Conservation (phyloP, 441 rosid species). For the Gossypium aridum region DNA sequence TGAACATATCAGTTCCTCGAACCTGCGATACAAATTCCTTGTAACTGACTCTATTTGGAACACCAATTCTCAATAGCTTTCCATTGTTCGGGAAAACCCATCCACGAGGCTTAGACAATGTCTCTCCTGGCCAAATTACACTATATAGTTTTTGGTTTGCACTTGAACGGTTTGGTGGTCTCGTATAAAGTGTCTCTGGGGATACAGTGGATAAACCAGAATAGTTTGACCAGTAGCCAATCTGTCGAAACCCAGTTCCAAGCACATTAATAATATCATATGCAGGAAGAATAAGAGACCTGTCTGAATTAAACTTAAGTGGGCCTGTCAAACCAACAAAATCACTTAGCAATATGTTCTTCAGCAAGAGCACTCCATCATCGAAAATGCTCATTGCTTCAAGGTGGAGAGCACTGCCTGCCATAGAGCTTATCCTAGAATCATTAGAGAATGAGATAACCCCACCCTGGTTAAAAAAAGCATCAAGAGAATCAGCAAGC, state of each 20-base stretch:
- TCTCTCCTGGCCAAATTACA: slow-evolving; percentile 92
- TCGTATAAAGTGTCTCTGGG: slow-evolving; percentile 53
- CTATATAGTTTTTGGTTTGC: slow-evolving; percentile 40
- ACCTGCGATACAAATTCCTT: slow-evolving; percentile 63
- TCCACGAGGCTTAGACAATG: slow-evolving; percentile 63
- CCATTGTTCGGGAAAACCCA: slow-evolving; percentile 90
- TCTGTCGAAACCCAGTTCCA: slow-evolving; percentile 65
- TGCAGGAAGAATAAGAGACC: slow-evolving; percentile 53
- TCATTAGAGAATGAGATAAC: slow-evolving; percentile 65
- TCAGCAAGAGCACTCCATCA: slow-evolving; percentile 47
- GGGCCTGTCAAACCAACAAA: slow-evolving; percentile 73
- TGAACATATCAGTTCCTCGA: slow-evolving; percentile 49
- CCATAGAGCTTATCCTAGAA: slow-evolving; percentile 37
- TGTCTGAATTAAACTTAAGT: slow-evolving; percentile 47
- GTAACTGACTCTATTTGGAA: slow-evolving; percentile 66
- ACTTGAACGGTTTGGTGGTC: slow-evolving; percentile 49
- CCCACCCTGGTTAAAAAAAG: slow-evolving; percentile 70
- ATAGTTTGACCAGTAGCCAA: slow-evolving; percentile 90
- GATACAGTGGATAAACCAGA: slow-evolving; percentile 60
- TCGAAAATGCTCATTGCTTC: slow-evolving; percentile 64
- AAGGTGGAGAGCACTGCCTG: slow-evolving; percentile 46
- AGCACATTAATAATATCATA: slow-evolving; percentile 75
- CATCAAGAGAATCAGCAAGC: slow-evolving; percentile 64
- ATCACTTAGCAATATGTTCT: slow-evolving; percentile 46
- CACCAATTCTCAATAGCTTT: slow-evolving; percentile 68